Base-by-base conservation (phyloP, 768 basidiomycete species). In the Coprinopsis marcescibilis region DNA sequence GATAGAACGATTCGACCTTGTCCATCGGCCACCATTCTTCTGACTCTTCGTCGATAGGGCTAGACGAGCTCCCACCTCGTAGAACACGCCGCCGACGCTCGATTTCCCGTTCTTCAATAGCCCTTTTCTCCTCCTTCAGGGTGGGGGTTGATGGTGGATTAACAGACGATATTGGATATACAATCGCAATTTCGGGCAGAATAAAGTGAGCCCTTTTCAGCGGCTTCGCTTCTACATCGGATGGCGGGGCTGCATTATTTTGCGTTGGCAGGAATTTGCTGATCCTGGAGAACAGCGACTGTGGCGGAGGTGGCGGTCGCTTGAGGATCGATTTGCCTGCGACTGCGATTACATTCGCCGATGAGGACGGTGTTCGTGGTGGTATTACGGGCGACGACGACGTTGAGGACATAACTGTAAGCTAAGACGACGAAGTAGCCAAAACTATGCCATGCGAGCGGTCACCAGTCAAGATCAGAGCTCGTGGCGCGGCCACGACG, bases 181-280 rank as follows among this genome's bases (percentile, higher is more conserved):
- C 81, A 19, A 87, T 88, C 25, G 80, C 82, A 55, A 96, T 77
- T 55, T 87, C 77, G 0, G 89, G 89, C 11, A 96, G 70, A 53
- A 95, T 88, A 60, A 97, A 97, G 56, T 95, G 89, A 0, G 94
- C 96, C 41, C 89, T 69, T 59, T 89, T 91, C 52, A 95, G 73
- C 10, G 88, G 79, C 56, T 74, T 78, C 27, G 65, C 62, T 37
- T 78, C 64, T 8, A 64, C 70, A 57, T 78, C 78, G 41, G 53
- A 30, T 23, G 57, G 50, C n/a, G 60, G 45, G 20, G 55, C 58
- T 2, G 66, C 46, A 23, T 66, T 67, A 34, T 54, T 60, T 52
- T 77, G 80, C 0, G 76, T 76, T 12, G 86, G 87, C 19, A 90
- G 67, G 60, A 89, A 82, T 48, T 81, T 78, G 35, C 81, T 82